Evolutionary conservation across 1,284 basidiomycete genomes (phyloP).

Genomic region (Trichosporon sp.): DNA sequence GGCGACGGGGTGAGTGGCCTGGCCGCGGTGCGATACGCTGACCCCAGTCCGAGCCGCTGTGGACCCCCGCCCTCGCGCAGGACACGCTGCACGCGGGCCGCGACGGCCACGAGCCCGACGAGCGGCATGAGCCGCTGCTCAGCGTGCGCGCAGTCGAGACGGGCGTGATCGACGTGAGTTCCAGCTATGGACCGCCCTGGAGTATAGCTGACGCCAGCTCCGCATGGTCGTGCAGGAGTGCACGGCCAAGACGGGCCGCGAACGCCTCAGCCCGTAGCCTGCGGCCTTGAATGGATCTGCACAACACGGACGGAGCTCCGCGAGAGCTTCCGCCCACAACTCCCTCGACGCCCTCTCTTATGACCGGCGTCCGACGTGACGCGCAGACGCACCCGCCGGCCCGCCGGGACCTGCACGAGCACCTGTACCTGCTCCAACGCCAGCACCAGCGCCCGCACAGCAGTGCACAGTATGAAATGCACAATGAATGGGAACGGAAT

Average conservation of each 20-base stretch:
- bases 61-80: conserved; percentile 35
- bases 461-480: neutral
- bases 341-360: no score
- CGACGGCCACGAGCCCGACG: conserved; percentile 13
- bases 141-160: conserved; percentile 73
- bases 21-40: neutral
- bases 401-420: no score
- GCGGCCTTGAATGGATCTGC: no score
- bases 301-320: no score
- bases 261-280: conserved; percentile 6
- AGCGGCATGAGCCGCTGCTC: conserved; percentile 50
- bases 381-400: no score
- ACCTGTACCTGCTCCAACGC: no score
- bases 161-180: conserved; percentile 72
- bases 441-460: neutral
- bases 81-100: conserved; percentile 25
- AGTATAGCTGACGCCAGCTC: conserved; percentile 25
- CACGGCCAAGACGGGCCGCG: conserved; percentile 35
- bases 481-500: neutral
- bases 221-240: conserved; percentile 47
- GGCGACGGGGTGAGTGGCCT: conserved; percentile 50
- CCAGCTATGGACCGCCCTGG: no score
- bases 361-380: no score
- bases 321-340: no score
- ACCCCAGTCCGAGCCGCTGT: conserved; percentile 47